These are phyloP conservation scores for Microcyclospora tardicrescens DNA, from an alignment of 2,329 filamentous ascomycete species.

Conservation along the genomic window DNA sequence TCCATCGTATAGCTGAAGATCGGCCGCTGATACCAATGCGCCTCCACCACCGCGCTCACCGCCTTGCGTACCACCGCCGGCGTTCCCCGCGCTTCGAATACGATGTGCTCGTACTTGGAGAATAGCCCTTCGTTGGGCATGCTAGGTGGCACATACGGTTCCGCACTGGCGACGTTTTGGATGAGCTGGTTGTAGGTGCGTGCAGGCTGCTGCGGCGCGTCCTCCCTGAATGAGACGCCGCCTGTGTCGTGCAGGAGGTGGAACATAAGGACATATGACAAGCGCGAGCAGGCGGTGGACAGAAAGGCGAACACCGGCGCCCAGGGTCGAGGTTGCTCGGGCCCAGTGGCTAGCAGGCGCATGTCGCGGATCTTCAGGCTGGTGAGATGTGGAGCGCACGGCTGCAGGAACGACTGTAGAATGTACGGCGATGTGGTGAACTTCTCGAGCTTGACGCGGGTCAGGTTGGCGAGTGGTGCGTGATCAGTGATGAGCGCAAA, in stretches of 20 bases:
- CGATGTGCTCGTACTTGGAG: slow-evolving; percentile 13
- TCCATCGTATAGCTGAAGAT: slow-evolving; percentile 19
- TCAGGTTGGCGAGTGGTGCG: slow-evolving; percentile 10
- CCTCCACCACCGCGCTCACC: slow-evolving; percentile 7
- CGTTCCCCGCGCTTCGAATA: slow-evolving; percentile 10
- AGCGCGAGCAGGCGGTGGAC: slow-evolving; percentile 5
- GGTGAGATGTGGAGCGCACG: slow-evolving; percentile 8
- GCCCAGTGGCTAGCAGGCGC: slow-evolving; percentile 11
- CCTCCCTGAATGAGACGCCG: slow-evolving; percentile 13
- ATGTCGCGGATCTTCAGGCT: slow-evolving; percentile 21
- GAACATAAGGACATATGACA: slow-evolving; percentile 18
- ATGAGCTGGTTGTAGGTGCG: not conserved
- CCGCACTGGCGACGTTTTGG: slow-evolving; percentile 1
- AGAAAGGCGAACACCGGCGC: slow-evolving; percentile 15
- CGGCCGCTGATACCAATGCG: slow-evolving; percentile 17
- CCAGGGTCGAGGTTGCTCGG: slow-evolving; percentile 12
- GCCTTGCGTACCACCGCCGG: slow-evolving; percentile 9
- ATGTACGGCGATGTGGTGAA: slow-evolving; percentile 12
- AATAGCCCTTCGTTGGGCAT: slow-evolving; percentile 8
- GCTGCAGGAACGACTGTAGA: slow-evolving; percentile 11
- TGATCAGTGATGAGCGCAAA: slow-evolving; percentile 7
- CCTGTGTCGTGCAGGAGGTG: slow-evolving; percentile 15
- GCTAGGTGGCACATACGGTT: slow-evolving; percentile 7
- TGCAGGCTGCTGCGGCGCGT: slow-evolving; percentile 3
- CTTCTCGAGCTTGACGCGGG: slow-evolving; percentile 19